phyloP scores from a whole-genome alignment of 2,329 filamentous ascomycete genomes.

The Verticillium alfalfae region DNA sequence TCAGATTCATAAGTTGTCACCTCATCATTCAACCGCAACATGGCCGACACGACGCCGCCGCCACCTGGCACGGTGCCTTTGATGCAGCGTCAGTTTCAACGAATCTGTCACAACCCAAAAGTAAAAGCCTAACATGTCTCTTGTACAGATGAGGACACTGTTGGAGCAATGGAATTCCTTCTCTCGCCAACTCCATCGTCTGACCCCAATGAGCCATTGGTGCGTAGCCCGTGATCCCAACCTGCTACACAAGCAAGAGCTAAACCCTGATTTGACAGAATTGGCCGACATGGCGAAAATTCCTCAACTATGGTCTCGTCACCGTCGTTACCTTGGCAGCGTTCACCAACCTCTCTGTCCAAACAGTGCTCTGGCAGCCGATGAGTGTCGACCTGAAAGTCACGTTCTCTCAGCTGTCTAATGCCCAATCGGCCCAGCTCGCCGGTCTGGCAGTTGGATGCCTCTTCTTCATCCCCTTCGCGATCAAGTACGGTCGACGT shows the following conservation, averaged over 20 bases:
- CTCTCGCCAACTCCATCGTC: conserved; percentile 7
- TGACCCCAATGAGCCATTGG: conserved; percentile 25
- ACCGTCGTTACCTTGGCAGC: conserved; percentile 19
- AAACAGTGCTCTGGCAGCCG: conserved; percentile 24
- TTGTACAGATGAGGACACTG: neutral
- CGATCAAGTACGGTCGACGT: conserved; percentile 26
- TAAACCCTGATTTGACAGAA: conserved; percentile 14
- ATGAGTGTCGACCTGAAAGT: conserved; percentile 23
- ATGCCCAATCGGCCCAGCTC: conserved; percentile 19
- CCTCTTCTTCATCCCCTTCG: conserved; percentile 25
- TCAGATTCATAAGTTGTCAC: neutral
- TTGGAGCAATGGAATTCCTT: conserved; percentile 2
- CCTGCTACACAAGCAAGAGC: neutral
- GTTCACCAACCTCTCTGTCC: conserved; percentile 20
- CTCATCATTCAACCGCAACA: neutral
- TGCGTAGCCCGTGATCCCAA: conserved; percentile 2
- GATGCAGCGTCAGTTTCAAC: neutral
- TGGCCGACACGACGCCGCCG: neutral
- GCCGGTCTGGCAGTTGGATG: conserved; percentile 25
- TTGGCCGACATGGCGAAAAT: conserved; percentile 21
- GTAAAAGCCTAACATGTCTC: neutral
- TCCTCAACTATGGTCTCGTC: conserved; percentile 19
- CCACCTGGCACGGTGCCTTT: conserved; percentile 8
- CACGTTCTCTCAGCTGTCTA: conserved; percentile 16
- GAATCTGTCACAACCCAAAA: neutral